Evolutionary conservation across 805 yeast genomes (phyloP).

Genomic region (Diddensiella santjacobensis): DNA sequence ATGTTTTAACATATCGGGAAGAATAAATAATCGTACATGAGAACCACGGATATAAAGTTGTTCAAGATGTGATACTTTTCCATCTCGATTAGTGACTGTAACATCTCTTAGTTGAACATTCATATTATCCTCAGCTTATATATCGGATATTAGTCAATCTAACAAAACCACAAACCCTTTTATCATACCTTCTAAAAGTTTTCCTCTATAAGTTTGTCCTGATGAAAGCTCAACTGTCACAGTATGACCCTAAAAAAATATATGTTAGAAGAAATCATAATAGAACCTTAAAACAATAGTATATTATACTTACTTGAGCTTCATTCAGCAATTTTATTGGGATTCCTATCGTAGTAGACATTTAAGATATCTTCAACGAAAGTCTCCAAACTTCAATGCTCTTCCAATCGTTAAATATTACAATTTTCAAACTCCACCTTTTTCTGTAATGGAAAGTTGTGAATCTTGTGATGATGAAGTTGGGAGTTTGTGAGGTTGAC

Average conservation of each 20-base stretch:
- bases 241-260: constrained; percentile 60
- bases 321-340: constrained; percentile 86
- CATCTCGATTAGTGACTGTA: constrained; percentile 71
- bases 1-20: constrained; percentile 82
- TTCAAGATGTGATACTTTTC: constrained; percentile 69
- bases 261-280: neutral
- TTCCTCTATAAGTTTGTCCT: constrained; percentile 87
- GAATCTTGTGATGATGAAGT: too few species aligned
- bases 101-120: constrained; percentile 83
- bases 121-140: constrained; percentile 78
- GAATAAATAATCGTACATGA: constrained; percentile 73
- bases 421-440: too few species aligned
- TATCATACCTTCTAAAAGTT: constrained; percentile 50
- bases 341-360: constrained; percentile 59
- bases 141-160: neutral
- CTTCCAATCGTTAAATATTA: too few species aligned
- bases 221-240: constrained; percentile 77
- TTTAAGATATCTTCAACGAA: too few species aligned
- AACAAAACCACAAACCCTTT: neutral
- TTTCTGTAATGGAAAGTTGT: too few species aligned
- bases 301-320: constrained; percentile 46
- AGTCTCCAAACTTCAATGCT: too few species aligned
- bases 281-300: neutral
- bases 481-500: too few species aligned
- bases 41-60: constrained; percentile 91